These are phyloP conservation scores for Phytophthora podocarpi DNA, from an alignment of 352 stramenopile species.

Conservation along the genomic window DNA sequence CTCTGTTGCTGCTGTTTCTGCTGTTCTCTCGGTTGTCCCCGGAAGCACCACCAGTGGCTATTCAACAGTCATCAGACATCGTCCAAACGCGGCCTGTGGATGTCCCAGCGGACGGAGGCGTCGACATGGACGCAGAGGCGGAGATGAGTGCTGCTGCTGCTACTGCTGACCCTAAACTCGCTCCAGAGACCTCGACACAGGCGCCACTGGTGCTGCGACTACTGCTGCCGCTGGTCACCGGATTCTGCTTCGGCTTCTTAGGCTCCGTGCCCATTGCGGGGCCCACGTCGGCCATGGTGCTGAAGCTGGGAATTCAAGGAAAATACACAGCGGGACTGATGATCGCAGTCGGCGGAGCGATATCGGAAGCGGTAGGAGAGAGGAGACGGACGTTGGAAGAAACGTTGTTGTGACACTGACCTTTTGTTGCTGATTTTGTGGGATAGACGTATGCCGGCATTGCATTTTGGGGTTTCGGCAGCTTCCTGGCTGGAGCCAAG, in stretches of 20 bases:
- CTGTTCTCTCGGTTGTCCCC: constrained; percentile 41
- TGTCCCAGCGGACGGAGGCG: constrained; percentile 7
- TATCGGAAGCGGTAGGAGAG: constrained; percentile 74
- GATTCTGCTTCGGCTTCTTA: constrained; percentile 87
- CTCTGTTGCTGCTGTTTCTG: constrained; percentile 67
- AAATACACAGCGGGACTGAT: constrained; percentile 83
- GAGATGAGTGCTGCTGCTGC: background rate
- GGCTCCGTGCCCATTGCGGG: constrained; percentile 84
- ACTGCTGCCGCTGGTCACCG: constrained; percentile 74
- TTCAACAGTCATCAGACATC: constrained; percentile 11
- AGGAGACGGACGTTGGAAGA: background rate
- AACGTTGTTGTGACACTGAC: background rate
- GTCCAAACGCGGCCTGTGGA: constrained; percentile 4
- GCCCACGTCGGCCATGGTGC: constrained; percentile 87
- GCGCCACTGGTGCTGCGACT: constrained; percentile 62
- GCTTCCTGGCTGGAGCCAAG: constrained; percentile 83
- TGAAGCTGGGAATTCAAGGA: constrained; percentile 87
- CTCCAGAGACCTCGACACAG: background rate
- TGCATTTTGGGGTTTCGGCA: constrained; percentile 90
- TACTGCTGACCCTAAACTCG: background rate
- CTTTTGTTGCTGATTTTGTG: constrained; percentile 8
- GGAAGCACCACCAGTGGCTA: constrained; percentile 5
- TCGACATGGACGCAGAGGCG: constrained; percentile 19
- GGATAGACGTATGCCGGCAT: constrained; percentile 86
- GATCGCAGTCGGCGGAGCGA: constrained; percentile 82